phyloP scores from a whole-genome alignment of 345 rosid species.

The Durio zibethinus region DNA sequence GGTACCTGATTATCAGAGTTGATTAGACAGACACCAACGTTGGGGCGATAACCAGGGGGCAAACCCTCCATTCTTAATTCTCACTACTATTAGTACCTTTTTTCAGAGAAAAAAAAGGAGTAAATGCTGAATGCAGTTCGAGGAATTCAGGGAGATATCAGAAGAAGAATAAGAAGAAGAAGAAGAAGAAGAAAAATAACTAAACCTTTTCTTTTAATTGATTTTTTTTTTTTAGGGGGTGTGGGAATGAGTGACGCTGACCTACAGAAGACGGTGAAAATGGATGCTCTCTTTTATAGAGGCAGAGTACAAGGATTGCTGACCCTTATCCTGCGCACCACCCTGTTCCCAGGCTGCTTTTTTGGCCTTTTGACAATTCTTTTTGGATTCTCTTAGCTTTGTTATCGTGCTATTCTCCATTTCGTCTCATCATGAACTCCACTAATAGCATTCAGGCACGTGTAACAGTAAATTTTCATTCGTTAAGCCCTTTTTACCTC shows the following conservation, averaged over 20 bases:
- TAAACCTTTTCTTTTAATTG: background rate
- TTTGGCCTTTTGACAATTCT: background rate
- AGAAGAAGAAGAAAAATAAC: background rate
- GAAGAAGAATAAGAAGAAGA: constrained; percentile 2
- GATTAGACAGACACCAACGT: constrained; percentile 95
- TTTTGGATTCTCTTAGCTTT: background rate
- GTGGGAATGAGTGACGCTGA: constrained; percentile 42
- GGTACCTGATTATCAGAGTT: constrained; percentile 83
- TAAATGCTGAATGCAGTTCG: constrained; percentile 11
- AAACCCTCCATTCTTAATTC: constrained; percentile 58
- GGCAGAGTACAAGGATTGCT: background rate
- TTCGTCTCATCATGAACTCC: background rate
- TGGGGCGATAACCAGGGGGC: constrained; percentile 95
- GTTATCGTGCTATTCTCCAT: background rate
- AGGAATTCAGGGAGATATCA: constrained; percentile 10
- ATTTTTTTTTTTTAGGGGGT: background rate
- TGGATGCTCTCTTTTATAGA: constrained; percentile 21
- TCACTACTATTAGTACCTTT: background rate
- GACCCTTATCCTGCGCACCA: constrained; percentile 43
- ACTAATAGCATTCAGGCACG: background rate
- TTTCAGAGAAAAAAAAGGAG: background rate
- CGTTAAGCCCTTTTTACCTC: no score
- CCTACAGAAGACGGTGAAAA: constrained; percentile 21
- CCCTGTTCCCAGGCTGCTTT: constrained; percentile 10
- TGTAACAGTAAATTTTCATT: background rate